phyloP scores from a whole-genome alignment of 495 filamentous ascomycete genomes.

The Neurospora sp. region DNA sequence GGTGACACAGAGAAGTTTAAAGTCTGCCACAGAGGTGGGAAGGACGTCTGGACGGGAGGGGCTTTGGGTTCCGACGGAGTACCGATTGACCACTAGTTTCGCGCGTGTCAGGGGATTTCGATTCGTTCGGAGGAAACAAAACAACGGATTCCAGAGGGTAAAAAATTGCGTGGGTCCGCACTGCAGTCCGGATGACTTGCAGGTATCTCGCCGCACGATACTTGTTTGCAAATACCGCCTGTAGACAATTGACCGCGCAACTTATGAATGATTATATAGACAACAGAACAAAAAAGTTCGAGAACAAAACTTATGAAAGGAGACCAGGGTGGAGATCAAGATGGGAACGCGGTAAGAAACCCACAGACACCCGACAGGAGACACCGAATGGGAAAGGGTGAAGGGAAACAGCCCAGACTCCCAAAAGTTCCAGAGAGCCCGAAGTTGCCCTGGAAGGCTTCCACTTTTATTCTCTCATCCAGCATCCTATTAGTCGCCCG shows the following conservation, averaged over 20 bases:
- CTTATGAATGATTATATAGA: not conserved
- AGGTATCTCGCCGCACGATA: not conserved
- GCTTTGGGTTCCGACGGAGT: not conserved
- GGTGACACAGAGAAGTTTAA: not conserved
- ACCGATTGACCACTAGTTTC: not conserved
- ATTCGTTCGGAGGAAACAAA: not conserved
- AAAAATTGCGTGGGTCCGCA: not conserved
- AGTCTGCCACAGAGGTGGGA: not conserved
- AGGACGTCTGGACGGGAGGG: not conserved
- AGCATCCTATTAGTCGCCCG: not conserved
- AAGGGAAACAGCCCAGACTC: not conserved
- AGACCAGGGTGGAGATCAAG: not conserved
- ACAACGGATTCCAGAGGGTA: not conserved
- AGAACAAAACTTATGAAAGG: not conserved
- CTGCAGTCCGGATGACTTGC: not conserved
- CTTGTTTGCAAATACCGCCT: not conserved
- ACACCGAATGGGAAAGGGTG: not conserved
- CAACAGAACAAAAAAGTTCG: not conserved
- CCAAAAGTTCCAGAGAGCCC: not conserved
- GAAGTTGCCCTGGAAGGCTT: not conserved
- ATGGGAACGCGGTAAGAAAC: not conserved
- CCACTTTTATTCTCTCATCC: not conserved
- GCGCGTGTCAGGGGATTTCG: not conserved
- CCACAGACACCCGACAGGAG: not conserved
- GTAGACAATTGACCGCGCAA: not conserved